Evolutionary conservation across 805 yeast species (phyloP).

Genomic region (Schwanniomyces polymorphus): DNA sequence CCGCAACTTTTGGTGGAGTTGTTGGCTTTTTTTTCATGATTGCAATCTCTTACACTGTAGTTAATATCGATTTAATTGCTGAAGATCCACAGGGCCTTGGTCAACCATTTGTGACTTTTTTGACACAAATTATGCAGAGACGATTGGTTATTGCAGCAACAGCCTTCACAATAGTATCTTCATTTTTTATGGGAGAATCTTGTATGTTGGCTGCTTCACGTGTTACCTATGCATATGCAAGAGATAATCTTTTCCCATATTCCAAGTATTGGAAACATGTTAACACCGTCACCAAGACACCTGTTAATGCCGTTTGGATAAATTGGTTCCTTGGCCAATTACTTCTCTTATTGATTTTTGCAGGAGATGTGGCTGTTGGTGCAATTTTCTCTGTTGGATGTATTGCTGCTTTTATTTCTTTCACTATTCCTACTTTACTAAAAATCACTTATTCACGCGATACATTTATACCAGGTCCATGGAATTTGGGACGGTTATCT

Average conservation of each 20-base stretch:
- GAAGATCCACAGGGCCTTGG: slow-evolving; percentile 50
- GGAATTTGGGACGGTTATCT: slow-evolving; percentile 58
- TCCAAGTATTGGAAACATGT: slow-evolving; percentile 52
- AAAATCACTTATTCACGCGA: slow-evolving; percentile 55
- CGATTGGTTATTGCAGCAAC: slow-evolving; percentile 37
- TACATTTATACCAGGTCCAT: slow-evolving; percentile 62
- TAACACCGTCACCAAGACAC: slow-evolving; percentile 54
- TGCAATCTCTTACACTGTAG: slow-evolving; percentile 63
- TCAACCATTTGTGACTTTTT: slow-evolving; percentile 60
- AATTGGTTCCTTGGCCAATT: slow-evolving; percentile 56
- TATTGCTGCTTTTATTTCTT: slow-evolving; percentile 65
- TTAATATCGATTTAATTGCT: slow-evolving; percentile 46
- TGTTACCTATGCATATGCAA: slow-evolving; percentile 64
- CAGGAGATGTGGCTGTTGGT: slow-evolving; percentile 64
- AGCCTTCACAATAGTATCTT: slow-evolving; percentile 37
- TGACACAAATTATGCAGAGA: slow-evolving; percentile 47
- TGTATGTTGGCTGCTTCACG: slow-evolving; percentile 66
- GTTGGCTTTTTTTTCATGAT: slow-evolving; percentile 59
- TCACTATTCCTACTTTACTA: slow-evolving; percentile 59
- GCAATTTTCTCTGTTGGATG: slow-evolving; percentile 77
- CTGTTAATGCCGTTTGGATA: slow-evolving; percentile 64
- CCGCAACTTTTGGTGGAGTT: slow-evolving; percentile 54
- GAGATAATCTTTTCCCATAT: slow-evolving; percentile 67
- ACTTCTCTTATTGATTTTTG: slow-evolving; percentile 56
- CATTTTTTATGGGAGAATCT: slow-evolving; percentile 41